Evolutionary conservation across 225 moss, liverwort and hornwort genomes (phyloP).

Genomic region (Physcomitrium patens): DNA sequence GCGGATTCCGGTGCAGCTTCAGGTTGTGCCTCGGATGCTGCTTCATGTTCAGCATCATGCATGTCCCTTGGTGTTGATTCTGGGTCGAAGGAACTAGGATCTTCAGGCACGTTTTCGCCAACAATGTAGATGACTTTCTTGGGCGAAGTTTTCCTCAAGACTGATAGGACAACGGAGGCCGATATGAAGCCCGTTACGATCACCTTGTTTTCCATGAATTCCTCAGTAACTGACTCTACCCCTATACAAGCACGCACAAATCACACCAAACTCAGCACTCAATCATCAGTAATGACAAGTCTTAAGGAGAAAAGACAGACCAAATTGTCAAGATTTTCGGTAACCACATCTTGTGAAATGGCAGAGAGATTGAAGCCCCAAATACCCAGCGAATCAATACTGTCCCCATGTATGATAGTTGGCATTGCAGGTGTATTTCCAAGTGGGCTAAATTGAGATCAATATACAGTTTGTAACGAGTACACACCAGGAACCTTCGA

Average conservation of each 20-base stretch:
- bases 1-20: conserved; percentile 5
- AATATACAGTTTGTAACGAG: not conserved
- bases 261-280: not conserved
- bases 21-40: conserved; percentile 5
- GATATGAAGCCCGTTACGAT: conserved; percentile 50
- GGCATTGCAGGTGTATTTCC: not conserved
- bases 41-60: conserved; percentile 36
- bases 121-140: conserved; percentile 51
- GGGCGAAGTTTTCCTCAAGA: conserved; percentile 50
- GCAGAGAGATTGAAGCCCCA: not conserved
- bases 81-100: conserved; percentile 7
- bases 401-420: no score
- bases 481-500: conserved; percentile 55
- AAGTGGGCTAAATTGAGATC: not conserved
- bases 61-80: conserved; percentile 29
- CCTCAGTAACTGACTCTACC: conserved; percentile 45
- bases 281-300: not conserved
- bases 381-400: no score
- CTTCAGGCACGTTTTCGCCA: conserved; percentile 34
- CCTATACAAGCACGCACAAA: conserved; percentile 32
- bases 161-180: conserved; percentile 35
- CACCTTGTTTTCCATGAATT: conserved; percentile 38
- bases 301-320: not conserved
- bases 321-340: no score
- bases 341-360: not conserved